phyloP scores from a whole-genome alignment of 805 yeast species.

The Lachancea meyersii region DNA sequence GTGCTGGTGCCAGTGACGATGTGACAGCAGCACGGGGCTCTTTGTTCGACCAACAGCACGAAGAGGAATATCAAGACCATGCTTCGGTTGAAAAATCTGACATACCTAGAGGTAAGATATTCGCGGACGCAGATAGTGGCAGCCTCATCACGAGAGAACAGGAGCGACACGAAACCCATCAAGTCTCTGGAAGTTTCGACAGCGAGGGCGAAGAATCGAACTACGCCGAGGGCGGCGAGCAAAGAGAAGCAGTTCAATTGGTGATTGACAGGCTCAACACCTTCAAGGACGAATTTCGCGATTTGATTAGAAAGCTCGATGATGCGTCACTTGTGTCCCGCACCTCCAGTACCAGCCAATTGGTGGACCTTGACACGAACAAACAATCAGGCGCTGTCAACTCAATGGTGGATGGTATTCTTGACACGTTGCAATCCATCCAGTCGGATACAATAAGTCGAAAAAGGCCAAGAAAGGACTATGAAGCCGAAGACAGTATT shows the following conservation, averaged over 20 bases:
- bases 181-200: too few relatives aligned
- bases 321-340: conserved; percentile 11
- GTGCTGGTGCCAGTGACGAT: too few relatives aligned
- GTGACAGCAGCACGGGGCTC: too few relatives aligned
- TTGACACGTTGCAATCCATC: conserved; percentile 4
- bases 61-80: neutral
- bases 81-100: neutral
- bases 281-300: conserved; percentile 16
- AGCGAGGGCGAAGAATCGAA: too few relatives aligned
- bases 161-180: neutral
- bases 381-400: neutral
- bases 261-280: conserved; percentile 11
- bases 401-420: conserved; percentile 2
- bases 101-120: neutral
- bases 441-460: conserved; percentile 1
- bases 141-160: neutral
- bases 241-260: neutral
- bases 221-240: too few relatives aligned
- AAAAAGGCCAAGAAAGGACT: neutral
- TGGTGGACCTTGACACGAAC: neutral
- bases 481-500: neutral
- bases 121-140: neutral
- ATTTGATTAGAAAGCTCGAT: conserved; percentile 17
- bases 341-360: neutral
- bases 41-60: neutral